Evolutionary conservation across 2,329 filamentous ascomycete species (phyloP).

Genomic region (Sarocladium oryzae): DNA sequence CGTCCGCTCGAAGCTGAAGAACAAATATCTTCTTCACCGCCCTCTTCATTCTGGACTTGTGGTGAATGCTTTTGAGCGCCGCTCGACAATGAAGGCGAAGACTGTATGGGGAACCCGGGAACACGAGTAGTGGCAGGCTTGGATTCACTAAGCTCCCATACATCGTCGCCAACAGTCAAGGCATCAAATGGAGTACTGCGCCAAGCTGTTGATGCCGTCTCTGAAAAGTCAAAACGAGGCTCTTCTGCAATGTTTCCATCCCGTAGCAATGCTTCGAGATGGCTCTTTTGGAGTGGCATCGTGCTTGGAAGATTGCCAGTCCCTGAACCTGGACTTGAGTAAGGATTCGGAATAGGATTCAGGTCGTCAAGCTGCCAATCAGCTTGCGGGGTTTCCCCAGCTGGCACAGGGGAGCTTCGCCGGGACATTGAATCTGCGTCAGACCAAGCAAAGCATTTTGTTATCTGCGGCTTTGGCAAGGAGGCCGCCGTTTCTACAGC

Average conservation of each 20-base stretch:
- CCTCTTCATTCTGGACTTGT: not conserved
- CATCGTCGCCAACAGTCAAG: not conserved
- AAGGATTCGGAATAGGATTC: slow-evolving; percentile 9
- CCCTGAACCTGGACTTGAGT: slow-evolving; percentile 8
- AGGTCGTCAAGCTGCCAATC: slow-evolving; percentile 15
- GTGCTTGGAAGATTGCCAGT: slow-evolving; percentile 7
- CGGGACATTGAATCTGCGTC: slow-evolving; percentile 20
- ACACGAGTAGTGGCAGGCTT: not conserved
- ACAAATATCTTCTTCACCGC: not conserved
- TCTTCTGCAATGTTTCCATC: not conserved
- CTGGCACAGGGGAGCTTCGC: slow-evolving; percentile 23
- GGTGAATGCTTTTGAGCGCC: not conserved
- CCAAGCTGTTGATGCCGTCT: slow-evolving; percentile 13
- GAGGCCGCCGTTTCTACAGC: not conserved
- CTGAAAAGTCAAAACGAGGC: slow-evolving; percentile 17
- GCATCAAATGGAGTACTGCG: slow-evolving; percentile 12
- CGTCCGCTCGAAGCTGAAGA: not conserved
- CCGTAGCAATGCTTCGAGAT: not conserved
- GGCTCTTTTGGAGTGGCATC: not conserved
- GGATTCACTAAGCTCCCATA: slow-evolving; percentile 10
- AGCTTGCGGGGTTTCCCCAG: slow-evolving; percentile 10
- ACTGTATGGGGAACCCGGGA: not conserved
- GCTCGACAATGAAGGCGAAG: not conserved
- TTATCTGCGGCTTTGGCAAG: slow-evolving; percentile 1
- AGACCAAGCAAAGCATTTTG: slow-evolving; percentile 21